phyloP scores from a whole-genome alignment of 345 rosid genomes.

The Citrus cavaleriei region DNA sequence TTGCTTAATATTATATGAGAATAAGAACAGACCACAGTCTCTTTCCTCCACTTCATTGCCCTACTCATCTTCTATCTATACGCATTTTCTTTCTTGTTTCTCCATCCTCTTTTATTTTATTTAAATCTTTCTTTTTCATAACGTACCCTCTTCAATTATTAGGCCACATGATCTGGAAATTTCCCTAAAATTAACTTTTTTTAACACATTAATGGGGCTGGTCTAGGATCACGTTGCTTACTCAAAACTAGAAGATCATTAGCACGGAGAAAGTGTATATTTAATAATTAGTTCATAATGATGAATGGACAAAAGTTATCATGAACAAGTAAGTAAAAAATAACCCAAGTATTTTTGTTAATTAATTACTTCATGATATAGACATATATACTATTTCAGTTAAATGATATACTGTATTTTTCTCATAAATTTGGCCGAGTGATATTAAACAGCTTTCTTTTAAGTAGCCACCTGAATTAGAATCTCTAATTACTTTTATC shows the following conservation, averaged over 20 bases:
- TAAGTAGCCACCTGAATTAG: no score
- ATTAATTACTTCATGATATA: not conserved
- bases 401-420: no score
- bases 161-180: not conserved
- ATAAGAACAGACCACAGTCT: not conserved
- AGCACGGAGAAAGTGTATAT: not conserved
- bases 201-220: not conserved
- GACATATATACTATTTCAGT: not conserved
- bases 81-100: not conserved
- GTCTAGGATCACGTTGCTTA: not conserved
- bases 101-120: not conserved
- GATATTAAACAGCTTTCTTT: not conserved
- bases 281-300: not conserved
- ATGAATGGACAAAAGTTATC: not conserved
- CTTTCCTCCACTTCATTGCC: not conserved
- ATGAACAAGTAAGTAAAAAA: not conserved
- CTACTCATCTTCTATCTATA: not conserved
- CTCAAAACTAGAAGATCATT: not conserved
- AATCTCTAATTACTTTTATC: not conserved
- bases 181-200: not conserved
- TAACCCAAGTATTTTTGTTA: not conserved
- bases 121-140: not conserved
- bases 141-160: not conserved
- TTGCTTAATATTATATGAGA: slow-evolving; percentile 20
- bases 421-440: not conserved